Evolutionary conservation across 768 basidiomycete species (phyloP).

Genomic region (Paxillus ammoniavirescens): DNA sequence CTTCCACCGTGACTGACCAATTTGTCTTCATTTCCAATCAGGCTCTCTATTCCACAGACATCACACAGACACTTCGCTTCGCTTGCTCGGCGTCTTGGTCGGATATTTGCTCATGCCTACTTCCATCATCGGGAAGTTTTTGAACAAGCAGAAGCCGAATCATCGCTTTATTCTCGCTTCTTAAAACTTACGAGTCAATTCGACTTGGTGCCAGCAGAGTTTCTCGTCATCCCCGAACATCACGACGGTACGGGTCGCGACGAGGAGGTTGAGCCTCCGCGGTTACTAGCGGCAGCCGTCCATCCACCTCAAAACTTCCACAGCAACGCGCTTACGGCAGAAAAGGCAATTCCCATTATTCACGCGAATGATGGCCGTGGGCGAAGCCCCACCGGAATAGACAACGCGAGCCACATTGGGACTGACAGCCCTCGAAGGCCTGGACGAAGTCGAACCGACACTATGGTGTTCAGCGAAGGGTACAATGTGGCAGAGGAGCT

Average conservation of each 20-base stretch:
- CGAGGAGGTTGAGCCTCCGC: constrained; percentile 38
- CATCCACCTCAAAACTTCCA: constrained; percentile 25
- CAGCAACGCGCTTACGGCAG: constrained; percentile 10
- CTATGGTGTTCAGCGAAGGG: constrained; percentile 65
- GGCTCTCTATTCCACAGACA: constrained; percentile 75
- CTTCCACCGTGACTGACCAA: constrained; percentile 18
- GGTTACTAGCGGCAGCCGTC: constrained; percentile 40
- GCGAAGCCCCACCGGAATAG: constrained; percentile 25
- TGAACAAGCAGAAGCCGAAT: constrained; percentile 88
- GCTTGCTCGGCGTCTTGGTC: constrained; percentile 85
- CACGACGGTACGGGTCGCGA: constrained; percentile 26
- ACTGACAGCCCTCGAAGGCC: constrained; percentile 43
- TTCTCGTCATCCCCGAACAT: constrained; percentile 72
- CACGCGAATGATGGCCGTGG: constrained; percentile 9
- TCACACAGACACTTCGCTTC: constrained; percentile 89
- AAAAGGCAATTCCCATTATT: constrained; percentile 4
- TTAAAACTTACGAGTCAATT: constrained; percentile 78
- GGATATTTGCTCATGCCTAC: constrained; percentile 96
- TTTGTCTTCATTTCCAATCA: constrained; percentile 27
- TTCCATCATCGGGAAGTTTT: constrained; percentile 92
- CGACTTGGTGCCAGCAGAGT: constrained; percentile 78
- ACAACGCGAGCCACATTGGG: constrained; percentile 11
- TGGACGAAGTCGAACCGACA: constrained; percentile 65
- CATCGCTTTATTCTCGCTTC: constrained; percentile 87
- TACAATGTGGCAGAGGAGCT: constrained; percentile 39